phyloP scores from a whole-genome alignment of 305 asterid species.

The Fraxinus floribunda region DNA sequence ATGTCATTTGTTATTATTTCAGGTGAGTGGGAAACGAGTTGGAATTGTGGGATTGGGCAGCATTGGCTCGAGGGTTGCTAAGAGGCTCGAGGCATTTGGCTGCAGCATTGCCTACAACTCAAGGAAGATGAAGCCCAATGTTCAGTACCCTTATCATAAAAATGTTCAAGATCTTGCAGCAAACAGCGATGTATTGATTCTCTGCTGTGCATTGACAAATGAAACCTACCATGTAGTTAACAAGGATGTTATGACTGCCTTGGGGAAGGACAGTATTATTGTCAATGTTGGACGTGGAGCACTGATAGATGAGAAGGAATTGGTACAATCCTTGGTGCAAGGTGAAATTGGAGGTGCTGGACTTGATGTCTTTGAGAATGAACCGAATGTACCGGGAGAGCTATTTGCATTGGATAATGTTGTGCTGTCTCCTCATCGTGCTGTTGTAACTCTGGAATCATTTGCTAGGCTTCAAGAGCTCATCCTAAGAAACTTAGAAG shows the following conservation, averaged over 20 bases:
- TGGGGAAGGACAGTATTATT: slow-evolving; percentile 51
- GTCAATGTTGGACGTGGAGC: slow-evolving; percentile 61
- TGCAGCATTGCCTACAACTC: slow-evolving; percentile 65
- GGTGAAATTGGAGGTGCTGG: slow-evolving; percentile 73
- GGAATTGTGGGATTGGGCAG: slow-evolving; percentile 71
- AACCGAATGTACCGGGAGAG: slow-evolving; percentile 56
- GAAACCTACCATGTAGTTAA: slow-evolving; percentile 53
- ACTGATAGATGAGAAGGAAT: slow-evolving; percentile 51
- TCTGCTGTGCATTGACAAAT: slow-evolving; percentile 49
- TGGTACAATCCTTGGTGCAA: slow-evolving; percentile 48
- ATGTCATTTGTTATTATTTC: not conserved
- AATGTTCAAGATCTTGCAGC: slow-evolving; percentile 43
- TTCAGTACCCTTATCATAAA: no score
- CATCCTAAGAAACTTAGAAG: slow-evolving; percentile 39
- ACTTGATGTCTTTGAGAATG: slow-evolving; percentile 67
- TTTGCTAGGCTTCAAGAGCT: slow-evolving; percentile 30
- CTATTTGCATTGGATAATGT: slow-evolving; percentile 50
- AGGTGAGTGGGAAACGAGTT: slow-evolving; percentile 66
- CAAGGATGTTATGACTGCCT: slow-evolving; percentile 42
- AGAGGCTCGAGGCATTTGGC: slow-evolving; percentile 53
- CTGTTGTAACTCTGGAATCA: slow-evolving; percentile 40
- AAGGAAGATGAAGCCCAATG: slow-evolving; percentile 36
- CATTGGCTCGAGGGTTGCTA: slow-evolving; percentile 56
- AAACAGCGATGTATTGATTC: slow-evolving; percentile 39
- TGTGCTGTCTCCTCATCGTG: slow-evolving; percentile 58